Conservation (phyloP, 1,284 basidiomycete genomes). For the Fomitopsis palustris region DNA sequence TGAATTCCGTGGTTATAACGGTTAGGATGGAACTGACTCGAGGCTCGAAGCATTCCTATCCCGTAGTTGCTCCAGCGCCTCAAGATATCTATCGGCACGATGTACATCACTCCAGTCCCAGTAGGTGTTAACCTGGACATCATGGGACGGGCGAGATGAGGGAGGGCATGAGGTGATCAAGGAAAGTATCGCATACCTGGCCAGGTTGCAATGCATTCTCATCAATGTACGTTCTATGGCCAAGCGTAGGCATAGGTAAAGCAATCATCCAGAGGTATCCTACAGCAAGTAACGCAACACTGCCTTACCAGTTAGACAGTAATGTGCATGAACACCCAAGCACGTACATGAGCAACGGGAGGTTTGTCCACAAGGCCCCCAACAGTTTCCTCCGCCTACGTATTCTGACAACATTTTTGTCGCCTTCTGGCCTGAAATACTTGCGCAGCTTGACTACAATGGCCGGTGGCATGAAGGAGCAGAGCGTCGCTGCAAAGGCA, state of each 20-base stretch:
- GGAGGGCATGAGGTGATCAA: neutral
- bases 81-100: conserved; percentile 75
- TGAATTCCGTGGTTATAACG: neutral
- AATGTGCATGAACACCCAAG: neutral
- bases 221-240: conserved; percentile 77
- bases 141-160: neutral
- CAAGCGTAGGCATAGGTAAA: conserved; percentile 65
- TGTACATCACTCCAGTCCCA: conserved; percentile 90
- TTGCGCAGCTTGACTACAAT: conserved; percentile 3
- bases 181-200: conserved; percentile 49
- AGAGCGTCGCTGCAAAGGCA: no score
- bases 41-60: conserved; percentile 62
- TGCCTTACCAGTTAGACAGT: conserved; percentile 22
- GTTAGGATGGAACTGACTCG: conserved; percentile 49
- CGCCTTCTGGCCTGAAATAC: conserved; percentile 8
- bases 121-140: conserved; percentile 74
- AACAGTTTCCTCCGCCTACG: conserved; percentile 35
- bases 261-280: conserved; percentile 76
- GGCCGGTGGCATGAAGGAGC: neutral
- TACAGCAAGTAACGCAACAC: conserved; percentile 51
- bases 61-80: conserved; percentile 60
- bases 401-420: conserved; percentile 33
- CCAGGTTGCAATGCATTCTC: conserved; percentile 92
- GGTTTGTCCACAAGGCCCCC: conserved; percentile 11
- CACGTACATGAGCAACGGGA: conserved; percentile 31